Conservation (phyloP, 208 protist genomes). For the Leishmania martiniquensis region DNA sequence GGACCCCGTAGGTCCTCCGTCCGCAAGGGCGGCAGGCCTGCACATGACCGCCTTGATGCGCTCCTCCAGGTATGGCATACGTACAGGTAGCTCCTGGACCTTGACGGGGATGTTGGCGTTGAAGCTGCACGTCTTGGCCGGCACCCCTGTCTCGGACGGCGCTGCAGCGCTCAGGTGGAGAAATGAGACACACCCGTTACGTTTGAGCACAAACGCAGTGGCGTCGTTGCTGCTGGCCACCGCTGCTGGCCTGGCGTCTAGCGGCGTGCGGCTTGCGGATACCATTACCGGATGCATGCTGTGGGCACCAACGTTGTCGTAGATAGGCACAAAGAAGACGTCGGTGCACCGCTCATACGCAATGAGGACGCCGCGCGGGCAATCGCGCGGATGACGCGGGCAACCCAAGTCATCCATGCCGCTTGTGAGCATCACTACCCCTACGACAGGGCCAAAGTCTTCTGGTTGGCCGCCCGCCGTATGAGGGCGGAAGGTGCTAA, state of each 20-base stretch:
- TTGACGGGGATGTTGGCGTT: constrained; percentile 37
- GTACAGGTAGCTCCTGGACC: constrained; percentile 22
- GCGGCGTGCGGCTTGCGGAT: constrained; percentile 19
- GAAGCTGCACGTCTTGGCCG: constrained; percentile 35
- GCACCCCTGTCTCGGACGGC: constrained; percentile 13
- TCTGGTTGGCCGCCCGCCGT: constrained; percentile 8
- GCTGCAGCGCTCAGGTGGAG: constrained; percentile 35
- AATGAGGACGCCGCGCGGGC: constrained; percentile 66
- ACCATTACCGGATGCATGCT: constrained; percentile 38
- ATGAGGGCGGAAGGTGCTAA: constrained; percentile 38
- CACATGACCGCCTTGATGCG: constrained; percentile 45
- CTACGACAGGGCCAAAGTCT: constrained; percentile 54
- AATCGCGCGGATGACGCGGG: constrained; percentile 45
- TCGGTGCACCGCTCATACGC: constrained; percentile 56
- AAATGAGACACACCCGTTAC: constrained; percentile 52
- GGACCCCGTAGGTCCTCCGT: not conserved
- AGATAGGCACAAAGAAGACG: constrained; percentile 62
- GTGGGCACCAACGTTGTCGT: constrained; percentile 36
- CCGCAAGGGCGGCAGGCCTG: not conserved
- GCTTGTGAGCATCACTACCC: constrained; percentile 43
- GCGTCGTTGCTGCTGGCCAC: constrained; percentile 44
- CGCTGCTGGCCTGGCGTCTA: constrained; percentile 46
- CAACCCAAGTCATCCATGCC: constrained; percentile 30
- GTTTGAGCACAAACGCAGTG: constrained; percentile 55
- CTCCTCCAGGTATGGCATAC: constrained; percentile 49